Percentiles rank a stretch among this genome's conserved stretches.
Conservation (phyloP, 495 filamentous ascomycete species). For the Penicillium riverlandense region DNA sequence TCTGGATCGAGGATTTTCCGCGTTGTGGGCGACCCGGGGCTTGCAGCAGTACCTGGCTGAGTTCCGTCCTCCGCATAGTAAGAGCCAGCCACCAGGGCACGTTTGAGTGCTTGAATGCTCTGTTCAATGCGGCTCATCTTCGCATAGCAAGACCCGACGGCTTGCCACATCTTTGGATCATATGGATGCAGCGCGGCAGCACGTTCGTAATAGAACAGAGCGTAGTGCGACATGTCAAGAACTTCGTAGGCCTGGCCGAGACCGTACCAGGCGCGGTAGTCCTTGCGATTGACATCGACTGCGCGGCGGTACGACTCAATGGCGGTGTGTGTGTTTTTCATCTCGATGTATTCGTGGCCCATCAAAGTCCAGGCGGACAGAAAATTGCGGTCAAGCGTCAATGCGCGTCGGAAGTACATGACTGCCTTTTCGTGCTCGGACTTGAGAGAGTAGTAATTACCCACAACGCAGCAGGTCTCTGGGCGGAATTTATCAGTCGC, state of each 20-base stretch:
- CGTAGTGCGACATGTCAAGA: conserved; percentile 95
- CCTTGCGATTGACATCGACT: conserved; percentile 91
- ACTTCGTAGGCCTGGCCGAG: conserved; percentile 96
- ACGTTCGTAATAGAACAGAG: conserved; percentile 94
- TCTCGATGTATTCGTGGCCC: conserved; percentile 98
- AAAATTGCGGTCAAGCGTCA: conserved; percentile 90
- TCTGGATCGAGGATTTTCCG: conserved; percentile 75
- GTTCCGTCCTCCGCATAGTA: conserved; percentile 60
- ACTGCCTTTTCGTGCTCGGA: conserved; percentile 97
- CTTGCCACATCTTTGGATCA: conserved; percentile 98
- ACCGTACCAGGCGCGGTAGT: conserved; percentile 98
- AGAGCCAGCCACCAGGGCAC: conserved; percentile 75
- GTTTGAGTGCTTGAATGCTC: conserved; percentile 89
- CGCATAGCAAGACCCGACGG: conserved; percentile 83
- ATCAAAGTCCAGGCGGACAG: conserved; percentile 97
- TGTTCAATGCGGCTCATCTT: conserved; percentile 77
- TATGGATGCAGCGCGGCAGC: conserved; percentile 84
- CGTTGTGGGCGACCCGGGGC: conserved; percentile 9
- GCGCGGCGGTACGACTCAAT: conserved; percentile 96
- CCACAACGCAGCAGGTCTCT: conserved; percentile 93
- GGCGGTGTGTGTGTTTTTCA: conserved; percentile 98
- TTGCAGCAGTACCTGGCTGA: conserved; percentile 14
- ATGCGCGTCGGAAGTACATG: conserved; percentile 91
- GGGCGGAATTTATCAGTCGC: conserved; percentile 92
- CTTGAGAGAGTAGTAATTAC: conserved; percentile 92